Evolutionary conservation across 1,284 basidiomycete species (phyloP).

Genomic region (Rhodotorula sp.): DNA sequence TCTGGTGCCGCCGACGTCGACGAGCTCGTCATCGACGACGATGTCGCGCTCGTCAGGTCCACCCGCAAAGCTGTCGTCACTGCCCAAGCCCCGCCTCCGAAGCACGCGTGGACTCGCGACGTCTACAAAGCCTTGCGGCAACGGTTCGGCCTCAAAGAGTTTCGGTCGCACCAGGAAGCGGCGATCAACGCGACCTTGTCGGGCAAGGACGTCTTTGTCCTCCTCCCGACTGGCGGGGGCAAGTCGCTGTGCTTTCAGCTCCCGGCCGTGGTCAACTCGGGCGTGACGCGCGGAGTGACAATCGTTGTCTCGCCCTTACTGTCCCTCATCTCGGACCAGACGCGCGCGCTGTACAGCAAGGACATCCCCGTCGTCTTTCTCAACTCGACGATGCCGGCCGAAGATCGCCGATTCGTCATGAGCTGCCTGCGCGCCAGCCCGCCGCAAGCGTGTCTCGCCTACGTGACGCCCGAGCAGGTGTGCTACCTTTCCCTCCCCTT

Average conservation of each 20-base stretch:
- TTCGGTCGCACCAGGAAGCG: conserved; percentile 81
- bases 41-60: neutral
- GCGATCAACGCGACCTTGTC: conserved; percentile 77
- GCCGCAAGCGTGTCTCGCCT: conserved; percentile 63
- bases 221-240: conserved; percentile 96
- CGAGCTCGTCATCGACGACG: conserved; percentile 13
- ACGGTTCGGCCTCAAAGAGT: conserved; percentile 67
- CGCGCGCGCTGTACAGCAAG: conserved; percentile 63
- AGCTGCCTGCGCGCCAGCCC: conserved; percentile 54
- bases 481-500: neutral
- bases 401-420: conserved; percentile 50
- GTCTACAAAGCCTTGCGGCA: conserved; percentile 62
- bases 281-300: conserved; percentile 75
- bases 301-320: conserved; percentile 88
- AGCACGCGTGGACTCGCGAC: conserved; percentile 57
- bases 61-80: conserved; percentile 4
- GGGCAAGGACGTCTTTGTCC: conserved; percentile 84
- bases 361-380: conserved; percentile 69
- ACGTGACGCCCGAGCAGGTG: conserved; percentile 94
- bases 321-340: conserved; percentile 89
- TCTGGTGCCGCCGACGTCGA: neutral
- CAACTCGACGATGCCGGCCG: conserved; percentile 59
- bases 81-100: neutral
- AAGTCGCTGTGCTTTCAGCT: conserved; percentile 84
- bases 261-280: conserved; percentile 75